These are phyloP conservation scores for Torulaspora franciscae DNA, from an alignment of 805 yeast species.

Conservation along the genomic window DNA sequence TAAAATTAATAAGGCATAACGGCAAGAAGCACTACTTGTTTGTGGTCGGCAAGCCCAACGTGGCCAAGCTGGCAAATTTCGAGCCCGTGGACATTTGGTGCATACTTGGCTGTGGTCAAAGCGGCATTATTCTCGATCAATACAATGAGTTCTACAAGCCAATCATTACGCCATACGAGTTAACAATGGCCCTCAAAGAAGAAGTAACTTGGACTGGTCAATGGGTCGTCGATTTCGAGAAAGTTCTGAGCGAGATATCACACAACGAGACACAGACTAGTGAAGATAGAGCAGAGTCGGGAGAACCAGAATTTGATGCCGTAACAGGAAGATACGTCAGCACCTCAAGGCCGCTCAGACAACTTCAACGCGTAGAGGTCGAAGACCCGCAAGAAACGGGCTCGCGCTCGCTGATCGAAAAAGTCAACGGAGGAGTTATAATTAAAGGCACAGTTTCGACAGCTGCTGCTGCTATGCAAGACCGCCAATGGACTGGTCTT, in stretches of 20 bases:
- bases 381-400: constrained; percentile 38
- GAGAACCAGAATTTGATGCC: constrained; percentile 80
- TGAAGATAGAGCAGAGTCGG: constrained; percentile 35
- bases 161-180: constrained; percentile 88
- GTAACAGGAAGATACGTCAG: constrained; percentile 75
- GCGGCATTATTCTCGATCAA: constrained; percentile 82
- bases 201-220: constrained; percentile 87
- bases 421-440: constrained; percentile 53
- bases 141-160: constrained; percentile 81
- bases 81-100: constrained; percentile 95
- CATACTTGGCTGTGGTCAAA: constrained; percentile 87
- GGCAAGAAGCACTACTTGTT: constrained; percentile 91
- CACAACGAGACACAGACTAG: constrained; percentile 20
- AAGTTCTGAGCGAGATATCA: constrained; percentile 41
- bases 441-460: constrained; percentile 82
- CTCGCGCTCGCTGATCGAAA: constrained; percentile 45
- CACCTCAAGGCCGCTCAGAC: constrained; percentile 71
- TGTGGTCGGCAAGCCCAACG: constrained; percentile 97
- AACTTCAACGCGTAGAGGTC: constrained; percentile 57
- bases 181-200: constrained; percentile 69
- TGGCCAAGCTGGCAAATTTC: constrained; percentile 92
- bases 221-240: constrained; percentile 81
- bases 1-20: constrained; percentile 57
- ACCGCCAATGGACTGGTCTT: constrained; percentile 79
- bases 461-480: constrained; percentile 71